Evolutionary conservation across 108 stramenopile genomes (phyloP).

Genomic region (Pelagomonas calceolata): DNA sequence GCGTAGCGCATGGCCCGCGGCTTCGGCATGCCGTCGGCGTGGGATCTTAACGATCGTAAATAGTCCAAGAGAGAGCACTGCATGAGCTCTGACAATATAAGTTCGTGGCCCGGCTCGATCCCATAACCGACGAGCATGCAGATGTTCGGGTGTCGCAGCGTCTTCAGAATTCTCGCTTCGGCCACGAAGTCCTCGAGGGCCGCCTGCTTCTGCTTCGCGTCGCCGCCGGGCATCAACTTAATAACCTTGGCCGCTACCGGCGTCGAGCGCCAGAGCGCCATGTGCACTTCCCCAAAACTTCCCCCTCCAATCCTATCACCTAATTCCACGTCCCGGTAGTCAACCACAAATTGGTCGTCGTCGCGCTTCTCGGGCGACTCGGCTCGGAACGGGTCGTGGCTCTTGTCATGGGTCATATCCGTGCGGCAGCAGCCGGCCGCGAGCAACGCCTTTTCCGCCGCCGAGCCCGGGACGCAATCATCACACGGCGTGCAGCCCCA

Average conservation of each 20-base stretch:
- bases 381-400: too few relatives aligned
- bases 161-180: slow-evolving; percentile 60
- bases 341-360: background rate
- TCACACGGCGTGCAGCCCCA: slow-evolving; percentile 43
- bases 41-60: slow-evolving; percentile 58
- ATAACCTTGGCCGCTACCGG: slow-evolving; percentile 75
- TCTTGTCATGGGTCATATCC: too few relatives aligned
- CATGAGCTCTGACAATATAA: slow-evolving; percentile 74
- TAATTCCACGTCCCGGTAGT: slow-evolving; percentile 42
- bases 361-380: too few relatives aligned
- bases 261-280: slow-evolving; percentile 65
- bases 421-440: too few relatives aligned
- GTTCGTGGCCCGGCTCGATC: slow-evolving; percentile 54
- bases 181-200: slow-evolving; percentile 62
- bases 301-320: slow-evolving; percentile 74
- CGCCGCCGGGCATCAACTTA: slow-evolving; percentile 40
- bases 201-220: background rate
- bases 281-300: slow-evolving; percentile 78
- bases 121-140: slow-evolving; percentile 69
- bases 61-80: slow-evolving; percentile 65
- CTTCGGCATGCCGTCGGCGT: slow-evolving; percentile 43
- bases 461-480: background rate
- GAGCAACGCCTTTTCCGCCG: too few relatives aligned
- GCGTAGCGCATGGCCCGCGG: slow-evolving; percentile 44
- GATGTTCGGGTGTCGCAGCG: slow-evolving; percentile 68